Conservation (phyloP, 2,329 filamentous ascomycete species). For the Fusarium fracticaudum region DNA sequence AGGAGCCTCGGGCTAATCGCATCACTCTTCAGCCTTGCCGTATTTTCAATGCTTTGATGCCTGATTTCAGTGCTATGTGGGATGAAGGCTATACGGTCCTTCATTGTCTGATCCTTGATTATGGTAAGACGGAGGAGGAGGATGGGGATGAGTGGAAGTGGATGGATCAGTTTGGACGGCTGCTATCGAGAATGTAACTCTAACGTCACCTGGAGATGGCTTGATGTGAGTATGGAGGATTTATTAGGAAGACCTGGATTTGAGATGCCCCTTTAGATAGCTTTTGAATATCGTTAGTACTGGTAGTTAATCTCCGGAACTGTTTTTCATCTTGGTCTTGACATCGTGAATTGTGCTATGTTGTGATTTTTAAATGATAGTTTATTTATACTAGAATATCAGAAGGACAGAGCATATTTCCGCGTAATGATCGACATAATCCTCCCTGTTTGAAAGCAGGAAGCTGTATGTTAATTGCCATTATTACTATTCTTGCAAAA, state of each 20-base stretch:
- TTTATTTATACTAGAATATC: background rate
- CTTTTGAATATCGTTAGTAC: rapidly evolving
- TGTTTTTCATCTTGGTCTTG: rapidly evolving
- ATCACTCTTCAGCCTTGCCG: background rate
- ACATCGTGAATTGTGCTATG: rapidly evolving
- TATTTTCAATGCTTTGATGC: background rate
- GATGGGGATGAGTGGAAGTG: background rate
- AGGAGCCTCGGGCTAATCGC: background rate
- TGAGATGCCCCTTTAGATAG: rapidly evolving
- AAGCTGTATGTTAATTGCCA: too few species aligned
- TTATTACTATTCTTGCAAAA: too few species aligned
- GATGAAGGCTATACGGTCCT: background rate
- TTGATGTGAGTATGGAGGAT: rapidly evolving
- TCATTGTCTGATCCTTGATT: background rate
- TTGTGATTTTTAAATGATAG: rapidly evolving
- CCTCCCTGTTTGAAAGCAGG: too few species aligned
- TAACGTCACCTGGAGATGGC: rapidly evolving
- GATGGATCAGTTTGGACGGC: background rate
- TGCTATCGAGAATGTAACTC: background rate
- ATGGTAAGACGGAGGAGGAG: background rate
- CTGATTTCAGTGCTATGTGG: background rate
- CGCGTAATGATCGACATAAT: too few species aligned
- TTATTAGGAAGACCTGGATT: rapidly evolving
- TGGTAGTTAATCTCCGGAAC: rapidly evolving
- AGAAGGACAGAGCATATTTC: background rate